Conservation (phyloP, 805 yeast species). For the Saccharomycopsis olivae region DNA sequence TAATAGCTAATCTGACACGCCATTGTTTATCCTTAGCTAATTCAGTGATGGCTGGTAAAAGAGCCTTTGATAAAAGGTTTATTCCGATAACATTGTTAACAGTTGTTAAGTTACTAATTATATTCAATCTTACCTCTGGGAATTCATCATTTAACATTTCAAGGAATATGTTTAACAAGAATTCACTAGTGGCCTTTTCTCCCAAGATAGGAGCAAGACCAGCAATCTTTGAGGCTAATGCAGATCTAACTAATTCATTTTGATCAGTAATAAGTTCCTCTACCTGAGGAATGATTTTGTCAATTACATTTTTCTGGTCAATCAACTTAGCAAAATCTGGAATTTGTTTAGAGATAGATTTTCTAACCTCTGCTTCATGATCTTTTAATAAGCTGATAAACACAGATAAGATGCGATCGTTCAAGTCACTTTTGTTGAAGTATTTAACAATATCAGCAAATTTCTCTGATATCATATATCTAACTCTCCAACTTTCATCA, state of each 20-base stretch:
- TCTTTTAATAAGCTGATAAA: conserved; percentile 76
- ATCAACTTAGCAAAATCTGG: conserved; percentile 60
- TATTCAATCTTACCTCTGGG: conserved; percentile 91
- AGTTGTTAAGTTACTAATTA: conserved; percentile 81
- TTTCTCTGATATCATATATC: conserved; percentile 96
- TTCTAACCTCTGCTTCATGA: conserved; percentile 93
- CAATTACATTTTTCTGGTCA: conserved; percentile 38
- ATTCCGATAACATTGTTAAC: conserved; percentile 95
- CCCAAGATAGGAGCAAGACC: conserved; percentile 79
- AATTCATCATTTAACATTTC: conserved; percentile 94
- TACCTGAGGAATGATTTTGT: conserved; percentile 72
- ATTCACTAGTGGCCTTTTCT: conserved; percentile 72
- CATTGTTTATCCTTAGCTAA: conserved; percentile 94
- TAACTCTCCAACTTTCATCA: conserved; percentile 96
- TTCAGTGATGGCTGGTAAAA: conserved; percentile 92
- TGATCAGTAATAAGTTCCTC: conserved; percentile 80
- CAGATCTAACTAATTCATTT: conserved; percentile 86
- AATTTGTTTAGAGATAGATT: conserved; percentile 85
- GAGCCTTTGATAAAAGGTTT: conserved; percentile 70
- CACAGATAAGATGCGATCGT: conserved; percentile 37
- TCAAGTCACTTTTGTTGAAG: conserved; percentile 46
- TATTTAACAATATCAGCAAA: conserved; percentile 63
- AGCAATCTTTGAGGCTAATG: conserved; percentile 81
- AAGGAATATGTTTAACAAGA: conserved; percentile 76
- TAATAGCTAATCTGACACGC: conserved; percentile 95